Evolutionary conservation across 768 basidiomycete genomes (phyloP).

Genomic region (Dacryopinax spathularia): DNA sequence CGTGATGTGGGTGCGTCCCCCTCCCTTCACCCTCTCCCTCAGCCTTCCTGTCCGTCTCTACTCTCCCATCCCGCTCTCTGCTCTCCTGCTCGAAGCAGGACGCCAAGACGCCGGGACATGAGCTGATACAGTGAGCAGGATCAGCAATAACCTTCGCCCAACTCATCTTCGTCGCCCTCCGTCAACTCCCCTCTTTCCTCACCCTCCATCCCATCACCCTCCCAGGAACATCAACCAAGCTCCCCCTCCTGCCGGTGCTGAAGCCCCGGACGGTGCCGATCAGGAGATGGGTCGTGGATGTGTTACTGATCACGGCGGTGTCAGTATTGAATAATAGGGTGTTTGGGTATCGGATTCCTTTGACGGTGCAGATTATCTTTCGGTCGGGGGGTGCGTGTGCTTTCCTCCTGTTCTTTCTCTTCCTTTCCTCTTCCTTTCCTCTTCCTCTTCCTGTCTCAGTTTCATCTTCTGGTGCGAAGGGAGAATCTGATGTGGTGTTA

Average conservation of each 20-base stretch:
- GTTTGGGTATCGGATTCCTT: conserved; percentile 59
- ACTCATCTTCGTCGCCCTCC: conserved; percentile 60
- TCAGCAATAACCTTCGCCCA: conserved; percentile 75
- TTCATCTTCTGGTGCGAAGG: not conserved
- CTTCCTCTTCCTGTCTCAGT: not conserved
- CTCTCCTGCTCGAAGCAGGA: too few relatives aligned
- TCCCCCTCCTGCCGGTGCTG: conserved; percentile 35
- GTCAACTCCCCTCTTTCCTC: conserved; percentile 52
- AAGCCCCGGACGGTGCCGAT: conserved; percentile 58
- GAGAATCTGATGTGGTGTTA: too few relatives aligned
- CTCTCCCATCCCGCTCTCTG: conserved; percentile 1
- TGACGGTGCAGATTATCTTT: conserved; percentile 71
- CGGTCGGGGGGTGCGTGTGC: conserved; percentile 55
- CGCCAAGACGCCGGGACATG: too few relatives aligned
- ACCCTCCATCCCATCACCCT: conserved; percentile 24
- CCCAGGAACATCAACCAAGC: conserved; percentile 2
- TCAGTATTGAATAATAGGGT: conserved; percentile 72
- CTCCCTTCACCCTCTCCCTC: not conserved
- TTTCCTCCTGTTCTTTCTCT: not conserved
- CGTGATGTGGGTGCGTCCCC: conserved; percentile 43
- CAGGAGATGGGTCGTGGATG: conserved; percentile 53
- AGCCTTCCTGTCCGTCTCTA: conserved; percentile 1
- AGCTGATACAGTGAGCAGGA: too few relatives aligned
- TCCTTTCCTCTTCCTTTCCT: conserved; percentile 2
- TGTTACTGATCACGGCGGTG: conserved; percentile 48